Conservation (phyloP, 106 monocot genomes). For the Dioscorea zingiberensis region DNA sequence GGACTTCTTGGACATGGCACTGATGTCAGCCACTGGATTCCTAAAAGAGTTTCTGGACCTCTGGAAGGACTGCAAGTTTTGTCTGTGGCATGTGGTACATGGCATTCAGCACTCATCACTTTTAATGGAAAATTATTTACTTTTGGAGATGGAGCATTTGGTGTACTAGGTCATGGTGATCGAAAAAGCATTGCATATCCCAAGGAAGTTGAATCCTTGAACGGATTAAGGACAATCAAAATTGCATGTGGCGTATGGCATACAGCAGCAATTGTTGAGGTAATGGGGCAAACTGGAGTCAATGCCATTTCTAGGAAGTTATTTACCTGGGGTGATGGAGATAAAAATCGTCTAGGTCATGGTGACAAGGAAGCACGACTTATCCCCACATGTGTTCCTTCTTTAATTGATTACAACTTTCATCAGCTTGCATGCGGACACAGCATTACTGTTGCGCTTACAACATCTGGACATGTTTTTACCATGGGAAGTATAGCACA, state of each 20-base stretch:
- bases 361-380: conserved; percentile 64
- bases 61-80: conserved; percentile 66
- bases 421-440: conserved; percentile 73
- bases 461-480: conserved; percentile 62
- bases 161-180: conserved; percentile 70
- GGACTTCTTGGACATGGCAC: conserved; percentile 72
- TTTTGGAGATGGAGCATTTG: conserved; percentile 86
- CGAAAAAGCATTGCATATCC: conserved; percentile 51
- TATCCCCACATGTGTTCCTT: conserved; percentile 57
- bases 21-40: conserved; percentile 61
- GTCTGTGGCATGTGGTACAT: conserved; percentile 62
- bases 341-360: conserved; percentile 63
- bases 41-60: conserved; percentile 62
- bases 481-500: conserved; percentile 67
- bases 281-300: conserved; percentile 26
- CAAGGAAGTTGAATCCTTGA: conserved; percentile 53
- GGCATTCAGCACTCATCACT: conserved; percentile 71
- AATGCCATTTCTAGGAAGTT: conserved; percentile 49
- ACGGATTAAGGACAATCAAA: conserved; percentile 43
- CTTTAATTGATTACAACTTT: conserved; percentile 64
- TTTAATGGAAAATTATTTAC: conserved; percentile 58
- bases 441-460: conserved; percentile 53
- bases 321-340: conserved; percentile 89
- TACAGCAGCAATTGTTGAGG: conserved; percentile 73
- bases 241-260: conserved; percentile 82